Evolutionary conservation across 2,329 filamentous ascomycete genomes (phyloP), one percentile per base, ranked within the genome.

Genomic region (Lachnellula subtilissima): DNA sequence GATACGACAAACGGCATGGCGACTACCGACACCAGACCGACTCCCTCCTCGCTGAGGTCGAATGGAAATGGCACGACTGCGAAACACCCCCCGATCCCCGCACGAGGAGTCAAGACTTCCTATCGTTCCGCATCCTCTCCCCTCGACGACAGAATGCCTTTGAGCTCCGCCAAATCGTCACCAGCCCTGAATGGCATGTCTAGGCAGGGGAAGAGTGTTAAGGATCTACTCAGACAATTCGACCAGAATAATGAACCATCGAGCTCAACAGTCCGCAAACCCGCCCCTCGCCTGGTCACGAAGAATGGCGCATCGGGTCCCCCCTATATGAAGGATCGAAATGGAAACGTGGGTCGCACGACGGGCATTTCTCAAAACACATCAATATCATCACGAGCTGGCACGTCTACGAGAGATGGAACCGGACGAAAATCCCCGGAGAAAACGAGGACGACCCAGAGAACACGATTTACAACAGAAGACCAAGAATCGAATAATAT

Each of bases 181-280:
- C 56, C 64, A 5, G 60, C 57, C 9, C 51, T 64, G 28, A 69
- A 67, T 52, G 65, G 62, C 32, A 56, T 57, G 22, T 40, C 59
- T 1, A 64, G 60, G 23, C 43, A 61, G 32, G 57, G 58, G 19
- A 62, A 67, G 51, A 92, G 87, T 58, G 88, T 94, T 64, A 90
- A 87, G 73, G 89, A 94, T 68, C 77, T 94, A 60, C 85, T 89
- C 66, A 89, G 86, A 71, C 85, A 82, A 53, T 94, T 93, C 73
- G 88, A 93, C 71, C 83, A 86, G 67, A 84, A 78, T 63, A 75
- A 64, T 53, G 63, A 65, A 28, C 55, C 56, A 67, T 36, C 75
- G 75, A 58, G 64, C 74, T 49, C 73, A 71, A 23, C 76, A 8
- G 48, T 52, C 23, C 63, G 58, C 25, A 65, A 64, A 43, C 61